phyloP scores from a whole-genome alignment of 495 filamentous ascomycete genomes.

The Saxispiralis lemnorum region DNA sequence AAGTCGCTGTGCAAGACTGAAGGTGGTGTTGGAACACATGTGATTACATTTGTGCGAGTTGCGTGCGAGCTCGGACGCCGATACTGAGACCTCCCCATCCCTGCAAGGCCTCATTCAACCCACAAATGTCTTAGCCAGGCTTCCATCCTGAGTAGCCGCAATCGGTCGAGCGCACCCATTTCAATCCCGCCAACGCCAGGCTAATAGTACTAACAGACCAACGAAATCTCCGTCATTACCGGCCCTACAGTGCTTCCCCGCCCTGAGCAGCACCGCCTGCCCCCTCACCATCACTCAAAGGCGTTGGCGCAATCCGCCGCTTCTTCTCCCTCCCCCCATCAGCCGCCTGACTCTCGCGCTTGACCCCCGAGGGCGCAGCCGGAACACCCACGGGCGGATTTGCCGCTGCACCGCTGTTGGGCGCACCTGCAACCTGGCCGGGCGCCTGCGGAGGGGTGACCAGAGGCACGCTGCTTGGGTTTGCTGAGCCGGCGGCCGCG shows the following conservation, averaged over 20 bases:
- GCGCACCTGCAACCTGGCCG: constrained; percentile 21
- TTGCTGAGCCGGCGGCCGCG: constrained; percentile 20
- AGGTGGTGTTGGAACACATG: too few species aligned
- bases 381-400: background rate
- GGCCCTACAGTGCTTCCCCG: background rate
- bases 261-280: background rate
- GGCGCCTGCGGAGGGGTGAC: constrained; percentile 27
- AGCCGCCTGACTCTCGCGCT: constrained; percentile 13
- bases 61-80: too few species aligned
- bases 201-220: background rate
- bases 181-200: background rate
- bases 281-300: constrained; percentile 11
- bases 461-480: constrained; percentile 19
- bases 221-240: background rate
- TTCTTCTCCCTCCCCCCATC: constrained; percentile 20
- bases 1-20: too few species aligned
- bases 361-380: constrained; percentile 3
- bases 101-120: too few species aligned
- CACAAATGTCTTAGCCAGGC: too few species aligned
- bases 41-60: too few species aligned
- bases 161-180: background rate
- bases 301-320: constrained; percentile 25
- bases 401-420: constrained; percentile 16
- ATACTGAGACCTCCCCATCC: too few species aligned
- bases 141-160: too few species aligned